A percentile compares a stretch with the other conserved stretches of the same genome.
Evolutionary conservation across 2,329 filamentous ascomycete species (phyloP).

Genomic region (Fusarium duplospermum): DNA sequence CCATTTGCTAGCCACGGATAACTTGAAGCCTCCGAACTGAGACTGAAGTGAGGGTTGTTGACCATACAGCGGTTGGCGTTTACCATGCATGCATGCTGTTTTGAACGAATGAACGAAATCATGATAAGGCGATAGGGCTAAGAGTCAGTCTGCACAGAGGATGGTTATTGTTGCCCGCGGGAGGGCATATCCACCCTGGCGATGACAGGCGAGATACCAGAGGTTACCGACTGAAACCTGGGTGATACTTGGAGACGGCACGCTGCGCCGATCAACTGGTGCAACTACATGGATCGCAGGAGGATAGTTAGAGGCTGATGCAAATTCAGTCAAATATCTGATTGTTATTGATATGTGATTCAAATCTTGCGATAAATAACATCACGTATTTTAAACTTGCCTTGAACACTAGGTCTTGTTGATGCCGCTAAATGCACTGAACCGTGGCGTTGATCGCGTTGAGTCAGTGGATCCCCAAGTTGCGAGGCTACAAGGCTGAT

Average conservation of each 20-base stretch:
- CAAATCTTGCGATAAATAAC: background rate
- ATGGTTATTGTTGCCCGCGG: background rate
- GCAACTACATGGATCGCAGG: background rate
- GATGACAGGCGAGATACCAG: background rate
- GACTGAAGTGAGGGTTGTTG: background rate
- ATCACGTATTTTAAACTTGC: too few relatives aligned
- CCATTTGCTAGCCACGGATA: constrained; percentile 76
- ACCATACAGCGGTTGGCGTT: background rate
- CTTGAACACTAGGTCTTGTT: background rate
- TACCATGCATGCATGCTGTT: background rate
- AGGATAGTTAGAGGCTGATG: background rate
- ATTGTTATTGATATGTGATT: background rate
- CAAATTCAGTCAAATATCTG: background rate
- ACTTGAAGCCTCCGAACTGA: constrained; percentile 75
- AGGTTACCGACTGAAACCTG: background rate
- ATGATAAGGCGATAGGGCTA: constrained; percentile 4
- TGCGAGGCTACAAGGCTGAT: background rate
- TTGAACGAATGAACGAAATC: constrained; percentile 22
- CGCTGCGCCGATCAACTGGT: background rate
- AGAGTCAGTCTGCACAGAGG: background rate
- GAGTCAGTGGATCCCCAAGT: constrained; percentile 35
- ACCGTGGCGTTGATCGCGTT: background rate
- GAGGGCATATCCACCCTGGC: background rate
- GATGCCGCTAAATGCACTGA: background rate
- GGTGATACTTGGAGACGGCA: background rate